Evolutionary conservation across 2,329 filamentous ascomycete genomes (phyloP).

Genomic region (Fusarium sacchari): DNA sequence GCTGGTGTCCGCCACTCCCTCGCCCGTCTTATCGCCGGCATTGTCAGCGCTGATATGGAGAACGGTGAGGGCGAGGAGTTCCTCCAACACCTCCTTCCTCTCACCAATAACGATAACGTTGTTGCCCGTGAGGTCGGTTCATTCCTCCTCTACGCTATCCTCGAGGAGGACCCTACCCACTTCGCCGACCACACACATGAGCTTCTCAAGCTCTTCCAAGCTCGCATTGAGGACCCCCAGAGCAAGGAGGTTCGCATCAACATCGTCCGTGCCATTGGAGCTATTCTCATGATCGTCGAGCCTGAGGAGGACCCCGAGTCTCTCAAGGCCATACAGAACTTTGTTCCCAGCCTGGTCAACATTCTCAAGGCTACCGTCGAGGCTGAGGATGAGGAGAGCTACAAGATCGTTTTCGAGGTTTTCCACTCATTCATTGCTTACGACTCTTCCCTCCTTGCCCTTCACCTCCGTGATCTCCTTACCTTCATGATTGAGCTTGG

Average conservation of each 20-base stretch:
- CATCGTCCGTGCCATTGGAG: conserved; percentile 89
- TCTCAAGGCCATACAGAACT: conserved; percentile 78
- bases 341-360: conserved; percentile 87
- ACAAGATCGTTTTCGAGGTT: conserved; percentile 92
- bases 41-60: conserved; percentile 83
- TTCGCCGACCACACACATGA: conserved; percentile 84
- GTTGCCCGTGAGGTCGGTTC: conserved; percentile 89
- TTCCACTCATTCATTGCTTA: conserved; percentile 95
- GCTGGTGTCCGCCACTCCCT: conserved; percentile 84
- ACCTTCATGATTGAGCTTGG: conserved; percentile 94
- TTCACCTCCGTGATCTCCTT: conserved; percentile 89
- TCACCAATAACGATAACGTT: conserved; percentile 78
- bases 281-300: conserved; percentile 87
- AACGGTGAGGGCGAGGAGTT: conserved; percentile 83
- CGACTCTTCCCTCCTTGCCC: conserved; percentile 83
- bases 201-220: conserved; percentile 84
- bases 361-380: conserved; percentile 88
- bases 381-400: conserved; percentile 83
- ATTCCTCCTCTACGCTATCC: conserved; percentile 91
- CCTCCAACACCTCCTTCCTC: conserved; percentile 80
- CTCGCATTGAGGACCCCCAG: conserved; percentile 89
- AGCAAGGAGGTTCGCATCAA: conserved; percentile 95
- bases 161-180: conserved; percentile 86
- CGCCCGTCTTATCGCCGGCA: conserved; percentile 86
- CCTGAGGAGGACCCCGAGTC: conserved; percentile 83